A percentile compares a stretch with the other conserved stretches of the same genome.
Evolutionary conservation across 2,329 filamentous ascomycete species (phyloP).

Genomic region (Aspergillus pseudoglaucus): DNA sequence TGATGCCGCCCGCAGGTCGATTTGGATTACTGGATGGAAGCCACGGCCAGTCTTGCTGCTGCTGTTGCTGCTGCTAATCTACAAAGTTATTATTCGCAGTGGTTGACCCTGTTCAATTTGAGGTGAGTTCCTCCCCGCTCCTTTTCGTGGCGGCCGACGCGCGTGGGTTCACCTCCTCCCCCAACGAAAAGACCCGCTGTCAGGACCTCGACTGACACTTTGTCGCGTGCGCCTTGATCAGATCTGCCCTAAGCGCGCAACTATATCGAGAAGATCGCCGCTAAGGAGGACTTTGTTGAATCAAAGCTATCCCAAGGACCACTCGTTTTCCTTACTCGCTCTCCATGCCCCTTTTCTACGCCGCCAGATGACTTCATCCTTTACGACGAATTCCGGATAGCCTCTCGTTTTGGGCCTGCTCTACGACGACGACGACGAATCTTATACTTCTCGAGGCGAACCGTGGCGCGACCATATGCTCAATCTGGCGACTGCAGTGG

Average conservation of each 20-base stretch:
- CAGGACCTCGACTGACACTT: neutral
- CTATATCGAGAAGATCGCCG: neutral
- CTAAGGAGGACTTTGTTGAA: conserved; percentile 2
- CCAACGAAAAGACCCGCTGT: neutral
- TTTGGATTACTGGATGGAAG: conserved; percentile 22
- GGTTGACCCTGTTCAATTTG: neutral
- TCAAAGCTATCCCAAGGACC: conserved; percentile 6
- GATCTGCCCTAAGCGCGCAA: neutral
- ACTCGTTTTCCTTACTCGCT: conserved; percentile 8
- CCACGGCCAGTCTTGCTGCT: conserved; percentile 13
- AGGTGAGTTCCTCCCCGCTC: neutral
- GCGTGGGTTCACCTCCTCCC: neutral
- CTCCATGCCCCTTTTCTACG: conserved; percentile 21
- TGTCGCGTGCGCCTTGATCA: neutral
- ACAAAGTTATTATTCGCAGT: neutral
- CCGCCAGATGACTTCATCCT: conserved; percentile 22
- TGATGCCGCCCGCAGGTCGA: conserved; percentile 24
- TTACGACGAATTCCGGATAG: conserved; percentile 20
- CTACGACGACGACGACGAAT: conserved; percentile 6
- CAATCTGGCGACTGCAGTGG: conserved; percentile 34
- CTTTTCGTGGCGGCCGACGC: neutral
- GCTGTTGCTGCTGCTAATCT: conserved; percentile 7
- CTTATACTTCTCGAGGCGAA: conserved; percentile 5
- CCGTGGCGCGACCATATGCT: conserved; percentile 7
- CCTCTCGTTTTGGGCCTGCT: conserved; percentile 18